A percentile compares a stretch with the other conserved stretches of the same genome.
These are phyloP conservation scores for Neurospora tetraspora DNA, from an alignment of 495 filamentous ascomycete species.

Conservation along the genomic window DNA sequence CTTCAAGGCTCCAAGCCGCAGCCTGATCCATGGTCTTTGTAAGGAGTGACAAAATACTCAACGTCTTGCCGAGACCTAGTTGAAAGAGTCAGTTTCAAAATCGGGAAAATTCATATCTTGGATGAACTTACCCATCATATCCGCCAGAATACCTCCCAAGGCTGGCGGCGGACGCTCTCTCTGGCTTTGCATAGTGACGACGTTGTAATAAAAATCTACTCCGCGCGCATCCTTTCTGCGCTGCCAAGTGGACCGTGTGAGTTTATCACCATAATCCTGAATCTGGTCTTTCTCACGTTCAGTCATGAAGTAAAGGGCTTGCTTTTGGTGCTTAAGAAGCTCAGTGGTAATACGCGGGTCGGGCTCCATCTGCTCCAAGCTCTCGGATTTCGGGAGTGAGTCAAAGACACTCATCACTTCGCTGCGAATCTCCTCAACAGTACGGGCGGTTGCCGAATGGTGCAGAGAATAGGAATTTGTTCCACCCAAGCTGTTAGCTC, in stretches of 20 bases:
- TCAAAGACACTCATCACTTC: slow-evolving; percentile 87
- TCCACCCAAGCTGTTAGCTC: slow-evolving; percentile 8
- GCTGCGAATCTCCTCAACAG: slow-evolving; percentile 71
- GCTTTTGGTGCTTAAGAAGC: slow-evolving; percentile 80
- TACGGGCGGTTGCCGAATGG: slow-evolving; percentile 35
- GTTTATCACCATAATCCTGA: slow-evolving; percentile 28
- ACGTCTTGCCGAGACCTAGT: slow-evolving; percentile 70
- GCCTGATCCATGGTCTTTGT: slow-evolving; percentile 51
- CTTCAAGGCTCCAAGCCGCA: slow-evolving; percentile 40
- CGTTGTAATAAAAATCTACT: slow-evolving; percentile 55
- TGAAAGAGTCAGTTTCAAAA: background rate
- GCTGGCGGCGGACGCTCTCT: slow-evolving; percentile 56
- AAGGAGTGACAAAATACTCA: slow-evolving; percentile 76
- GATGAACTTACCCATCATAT: slow-evolving; percentile 65
- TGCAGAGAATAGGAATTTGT: slow-evolving; percentile 1
- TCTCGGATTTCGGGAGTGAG: slow-evolving; percentile 60
- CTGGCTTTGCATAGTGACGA: slow-evolving; percentile 66
- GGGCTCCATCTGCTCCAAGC: slow-evolving; percentile 66
- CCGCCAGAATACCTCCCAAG: slow-evolving; percentile 82
- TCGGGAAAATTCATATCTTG: background rate
- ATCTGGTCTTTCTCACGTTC: slow-evolving; percentile 55
- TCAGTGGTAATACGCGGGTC: slow-evolving; percentile 51
- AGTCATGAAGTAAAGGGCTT: slow-evolving; percentile 81
- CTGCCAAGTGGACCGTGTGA: slow-evolving; percentile 68
- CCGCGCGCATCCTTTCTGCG: slow-evolving; percentile 42